Evolutionary conservation across 345 rosid genomes (phyloP).

Genomic region (Erysimum cheiranthoides): DNA sequence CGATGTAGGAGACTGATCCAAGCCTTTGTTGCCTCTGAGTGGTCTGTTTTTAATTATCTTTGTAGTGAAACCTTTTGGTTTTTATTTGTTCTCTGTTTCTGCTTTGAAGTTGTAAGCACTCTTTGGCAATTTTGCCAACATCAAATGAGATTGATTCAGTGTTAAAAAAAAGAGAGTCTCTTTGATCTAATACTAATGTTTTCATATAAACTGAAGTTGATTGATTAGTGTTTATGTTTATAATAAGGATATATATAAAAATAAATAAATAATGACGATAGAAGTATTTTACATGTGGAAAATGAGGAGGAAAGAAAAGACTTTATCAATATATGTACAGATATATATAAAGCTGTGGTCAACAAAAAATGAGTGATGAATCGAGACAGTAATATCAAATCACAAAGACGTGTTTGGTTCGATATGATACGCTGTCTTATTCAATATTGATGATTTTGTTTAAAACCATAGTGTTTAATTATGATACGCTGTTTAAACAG

Average conservation of each 20-base stretch:
- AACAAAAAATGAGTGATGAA: conserved; percentile 24
- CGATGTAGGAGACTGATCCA: too few relatives aligned
- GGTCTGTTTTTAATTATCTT: too few relatives aligned
- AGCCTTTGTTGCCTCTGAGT: too few relatives aligned
- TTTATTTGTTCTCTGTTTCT: too few relatives aligned
- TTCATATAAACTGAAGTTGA: not conserved
- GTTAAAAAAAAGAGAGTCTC: too few relatives aligned
- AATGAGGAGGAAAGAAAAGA: conserved; percentile 25
- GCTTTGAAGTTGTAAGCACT: too few relatives aligned
- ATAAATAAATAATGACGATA: not conserved
- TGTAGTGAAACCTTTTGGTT: too few relatives aligned
- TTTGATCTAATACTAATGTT: too few relatives aligned
- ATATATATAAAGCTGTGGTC: conserved; percentile 23
- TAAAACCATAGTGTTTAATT: not conserved
- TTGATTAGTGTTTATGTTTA: not conserved
- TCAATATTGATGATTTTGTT: not conserved
- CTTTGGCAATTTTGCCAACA: too few relatives aligned
- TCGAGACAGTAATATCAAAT: conserved; percentile 26
- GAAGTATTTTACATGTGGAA: conserved; percentile 19
- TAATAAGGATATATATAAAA: not conserved
- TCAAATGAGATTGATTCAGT: too few relatives aligned
- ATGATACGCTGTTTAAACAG: too few relatives aligned
- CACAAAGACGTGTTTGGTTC: conserved; percentile 40
- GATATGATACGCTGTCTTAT: conserved; percentile 27
- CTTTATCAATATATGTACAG: not conserved